Evolutionary conservation across 2,329 filamentous ascomycete genomes (phyloP).

Genomic region (Alternaria brassicae): DNA sequence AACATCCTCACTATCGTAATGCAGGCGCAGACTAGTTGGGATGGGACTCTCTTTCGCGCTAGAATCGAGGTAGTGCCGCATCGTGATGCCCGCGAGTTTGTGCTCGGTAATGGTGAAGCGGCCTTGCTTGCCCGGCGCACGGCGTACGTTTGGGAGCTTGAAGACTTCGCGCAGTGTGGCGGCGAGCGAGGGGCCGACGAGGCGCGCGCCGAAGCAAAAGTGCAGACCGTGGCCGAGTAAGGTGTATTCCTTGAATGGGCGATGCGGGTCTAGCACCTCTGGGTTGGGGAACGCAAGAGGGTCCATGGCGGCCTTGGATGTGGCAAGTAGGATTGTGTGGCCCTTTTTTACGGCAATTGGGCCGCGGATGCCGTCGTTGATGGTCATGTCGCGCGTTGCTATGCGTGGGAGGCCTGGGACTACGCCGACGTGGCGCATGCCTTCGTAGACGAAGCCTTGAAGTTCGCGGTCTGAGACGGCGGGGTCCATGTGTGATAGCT

Average conservation of each 20-base stretch:
- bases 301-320: constrained; percentile 50
- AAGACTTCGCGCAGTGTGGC: constrained; percentile 45
- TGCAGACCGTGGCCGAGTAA: constrained; percentile 44
- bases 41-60: constrained; percentile 57
- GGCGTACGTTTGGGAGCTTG: constrained; percentile 43
- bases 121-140: constrained; percentile 42
- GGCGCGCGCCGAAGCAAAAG: constrained; percentile 43
- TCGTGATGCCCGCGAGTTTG: constrained; percentile 57
- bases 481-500: constrained; percentile 57
- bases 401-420: constrained; percentile 62
- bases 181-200: constrained; percentile 39
- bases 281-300: constrained; percentile 43
- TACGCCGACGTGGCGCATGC: constrained; percentile 61
- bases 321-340: constrained; percentile 49
- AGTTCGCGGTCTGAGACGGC: constrained; percentile 64
- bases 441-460: constrained; percentile 62
- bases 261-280: constrained; percentile 49
- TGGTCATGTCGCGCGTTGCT: constrained; percentile 56
- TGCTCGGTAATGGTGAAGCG: constrained; percentile 54
- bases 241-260: constrained; percentile 42
- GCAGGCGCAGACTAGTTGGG: constrained; percentile 34
- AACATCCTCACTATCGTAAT: constrained; percentile 32
- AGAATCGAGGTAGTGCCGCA: constrained; percentile 59
- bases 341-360: constrained; percentile 54
- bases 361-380: constrained; percentile 58